These are phyloP conservation scores for Ogataea pilisensis DNA, from an alignment of 805 yeast genomes.

Conservation along the genomic window DNA sequence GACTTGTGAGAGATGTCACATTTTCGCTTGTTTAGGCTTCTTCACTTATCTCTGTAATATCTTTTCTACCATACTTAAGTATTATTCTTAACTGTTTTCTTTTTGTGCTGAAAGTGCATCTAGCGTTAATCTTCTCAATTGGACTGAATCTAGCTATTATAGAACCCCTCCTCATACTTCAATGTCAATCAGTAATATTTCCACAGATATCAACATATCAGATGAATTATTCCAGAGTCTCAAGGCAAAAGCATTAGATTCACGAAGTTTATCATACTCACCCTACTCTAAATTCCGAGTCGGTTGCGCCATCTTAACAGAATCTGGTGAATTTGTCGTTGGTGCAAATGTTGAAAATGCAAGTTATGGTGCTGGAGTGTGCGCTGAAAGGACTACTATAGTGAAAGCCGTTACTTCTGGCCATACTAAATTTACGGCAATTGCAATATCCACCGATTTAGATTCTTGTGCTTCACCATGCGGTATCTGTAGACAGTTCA, in stretches of 20 bases:
- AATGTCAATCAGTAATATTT: neutral
- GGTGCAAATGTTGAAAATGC: constrained; percentile 97
- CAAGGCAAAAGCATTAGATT: constrained; percentile 16
- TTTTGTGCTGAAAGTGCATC: no score
- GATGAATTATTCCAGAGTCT: constrained; percentile 11
- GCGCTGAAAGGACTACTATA: constrained; percentile 73
- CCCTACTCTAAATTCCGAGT: constrained; percentile 80
- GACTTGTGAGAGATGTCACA: no score
- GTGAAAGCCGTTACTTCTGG: constrained; percentile 49
- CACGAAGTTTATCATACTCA: constrained; percentile 45
- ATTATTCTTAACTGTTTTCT: no score
- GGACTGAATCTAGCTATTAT: no score
- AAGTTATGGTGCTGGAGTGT: constrained; percentile 70
- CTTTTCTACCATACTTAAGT: no score
- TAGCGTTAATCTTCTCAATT: no score
- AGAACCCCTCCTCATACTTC: no score
- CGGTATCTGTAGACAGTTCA: constrained; percentile 89
- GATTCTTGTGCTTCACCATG: constrained; percentile 73
- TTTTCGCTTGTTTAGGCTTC: no score
- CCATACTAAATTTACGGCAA: constrained; percentile 43
- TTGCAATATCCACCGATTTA: constrained; percentile 65
- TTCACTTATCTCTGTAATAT: no score
- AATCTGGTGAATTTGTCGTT: constrained; percentile 40
- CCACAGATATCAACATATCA: constrained; percentile 4
- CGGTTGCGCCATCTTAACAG: constrained; percentile 69